These are phyloP conservation scores for Saccharomyces paradoxus DNA, from an alignment of 805 yeast species.

Conservation along the genomic window DNA sequence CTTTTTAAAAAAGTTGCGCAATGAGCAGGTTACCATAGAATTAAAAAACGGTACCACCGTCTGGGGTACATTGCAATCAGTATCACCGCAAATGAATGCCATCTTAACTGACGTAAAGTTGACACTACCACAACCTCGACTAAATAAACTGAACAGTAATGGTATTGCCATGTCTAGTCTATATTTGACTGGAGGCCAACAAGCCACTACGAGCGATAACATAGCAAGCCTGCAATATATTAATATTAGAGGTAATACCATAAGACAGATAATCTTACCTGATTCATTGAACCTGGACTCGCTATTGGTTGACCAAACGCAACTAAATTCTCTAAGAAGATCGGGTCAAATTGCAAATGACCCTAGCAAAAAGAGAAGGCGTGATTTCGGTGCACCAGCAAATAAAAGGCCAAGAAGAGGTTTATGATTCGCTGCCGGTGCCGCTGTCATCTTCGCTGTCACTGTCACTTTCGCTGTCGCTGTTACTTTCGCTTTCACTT, in stretches of 20 bases:
- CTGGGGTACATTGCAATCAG: conserved; percentile 75
- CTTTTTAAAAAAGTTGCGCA: conserved; percentile 75
- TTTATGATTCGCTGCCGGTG: conserved; percentile 8
- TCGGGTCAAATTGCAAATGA: conserved; percentile 23
- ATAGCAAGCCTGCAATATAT: conserved; percentile 58
- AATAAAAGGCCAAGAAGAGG: conserved; percentile 32
- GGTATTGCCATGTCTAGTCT: conserved; percentile 20
- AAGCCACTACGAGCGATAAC: conserved; percentile 1
- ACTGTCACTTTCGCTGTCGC: conserved; percentile 18
- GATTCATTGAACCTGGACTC: conserved; percentile 73
- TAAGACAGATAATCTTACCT: conserved; percentile 75
- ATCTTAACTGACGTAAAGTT: conserved; percentile 72
- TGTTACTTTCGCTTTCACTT: conserved; percentile 17
- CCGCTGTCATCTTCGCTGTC: conserved; percentile 17
- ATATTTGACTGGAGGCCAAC: conserved; percentile 15
- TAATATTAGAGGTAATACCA: conserved; percentile 82
- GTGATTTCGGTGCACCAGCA: conserved; percentile 15
- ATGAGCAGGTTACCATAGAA: conserved; percentile 85
- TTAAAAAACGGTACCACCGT: conserved; percentile 84
- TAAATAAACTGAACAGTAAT: conserved; percentile 8
- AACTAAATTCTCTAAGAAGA: conserved; percentile 22
- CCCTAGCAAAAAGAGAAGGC: conserved; percentile 18
- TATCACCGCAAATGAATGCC: conserved; percentile 87
- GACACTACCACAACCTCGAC: conserved; percentile 37
- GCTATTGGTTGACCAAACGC: conserved; percentile 41